Base-by-base conservation (phyloP, 164 flowering plant species). In the Malania oleifera region DNA sequence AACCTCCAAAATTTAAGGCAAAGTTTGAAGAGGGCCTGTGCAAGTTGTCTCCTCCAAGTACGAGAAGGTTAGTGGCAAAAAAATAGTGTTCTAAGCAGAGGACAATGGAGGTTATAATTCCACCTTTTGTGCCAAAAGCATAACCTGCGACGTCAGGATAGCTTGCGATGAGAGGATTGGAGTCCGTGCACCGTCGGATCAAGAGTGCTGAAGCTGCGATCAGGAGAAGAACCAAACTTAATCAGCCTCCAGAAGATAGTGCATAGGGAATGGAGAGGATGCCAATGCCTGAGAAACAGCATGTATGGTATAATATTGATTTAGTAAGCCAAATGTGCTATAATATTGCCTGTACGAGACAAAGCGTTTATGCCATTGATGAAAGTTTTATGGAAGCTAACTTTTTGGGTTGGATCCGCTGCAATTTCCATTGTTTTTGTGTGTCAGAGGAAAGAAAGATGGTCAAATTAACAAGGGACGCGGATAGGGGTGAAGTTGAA, bases 41-140 rank as follows among this genome's bases (percentile, higher is more conserved):
- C n/a, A 66, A 47, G 41, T 59, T 66, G 55, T 66, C 69, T 2
- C 69, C 69, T 66, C 59, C 69, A 3, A 66, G 28, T 6, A 66
- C 59, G 17, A 66, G 28, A 25, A 66, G 35, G 7, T 52, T 64
- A 0, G 62, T 60, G 7, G 69, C 69, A 2, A 66, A 54, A 17
- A 59, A 40, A 26, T 59, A 66, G 40, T 59, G 69, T 50, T 59
- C 69, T 1, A 60, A 13, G 34, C 18, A 66, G 22, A 24, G 27
- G 41, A 66, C 54, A 27, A 66, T 4, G 20, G 64, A 59, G 8
- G 52, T 52, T 3, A 66, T 10, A 11, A 60, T 14, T 24, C 55
- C 23, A 2, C 69, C 69, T 18, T 52, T 66, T 9, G 6, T 8
- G 2, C 69, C 69, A 26, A 66, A 59, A 0, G 69, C 69, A 0